phyloP scores from a whole-genome alignment of 176 grass and related monocot species.

The Melocanna baccifera region DNA sequence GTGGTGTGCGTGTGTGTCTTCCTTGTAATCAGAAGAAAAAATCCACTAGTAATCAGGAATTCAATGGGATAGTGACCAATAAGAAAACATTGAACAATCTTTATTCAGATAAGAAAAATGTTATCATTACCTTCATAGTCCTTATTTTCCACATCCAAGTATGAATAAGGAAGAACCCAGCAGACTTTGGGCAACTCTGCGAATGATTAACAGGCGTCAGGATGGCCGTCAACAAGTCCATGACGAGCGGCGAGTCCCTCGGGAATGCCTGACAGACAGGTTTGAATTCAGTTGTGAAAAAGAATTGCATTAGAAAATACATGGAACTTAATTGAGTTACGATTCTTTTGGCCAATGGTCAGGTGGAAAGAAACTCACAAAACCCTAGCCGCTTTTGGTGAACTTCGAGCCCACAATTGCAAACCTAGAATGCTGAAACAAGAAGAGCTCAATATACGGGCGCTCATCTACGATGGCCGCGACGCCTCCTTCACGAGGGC shows the following conservation, averaged over 20 bases:
- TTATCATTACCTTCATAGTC: too few species aligned
- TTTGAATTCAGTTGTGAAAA: neutral
- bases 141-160: too few species aligned
- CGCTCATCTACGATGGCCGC: conserved; percentile 66
- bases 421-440: conserved; percentile 41
- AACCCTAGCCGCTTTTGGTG: conserved; percentile 81
- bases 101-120: too few species aligned
- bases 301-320: neutral
- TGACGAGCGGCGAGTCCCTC: conserved; percentile 59
- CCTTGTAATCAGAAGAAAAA: too few species aligned
- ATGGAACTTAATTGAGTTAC: neutral
- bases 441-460: conserved; percentile 61
- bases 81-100: too few species aligned
- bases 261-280: conserved; percentile 49
- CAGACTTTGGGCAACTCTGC: too few species aligned
- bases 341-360: too few species aligned
- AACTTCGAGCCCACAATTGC: conserved; percentile 69
- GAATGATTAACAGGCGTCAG: too few species aligned
- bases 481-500: conserved; percentile 59
- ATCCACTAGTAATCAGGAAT: too few species aligned
- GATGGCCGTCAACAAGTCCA: conserved; percentile 80
- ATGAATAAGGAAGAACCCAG: too few species aligned
- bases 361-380: conserved; percentile 47
- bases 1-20: too few species aligned
- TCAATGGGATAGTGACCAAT: too few species aligned